Conservation (phyloP, 2,329 filamentous ascomycete genomes). For the Coniella lustricola region DNA sequence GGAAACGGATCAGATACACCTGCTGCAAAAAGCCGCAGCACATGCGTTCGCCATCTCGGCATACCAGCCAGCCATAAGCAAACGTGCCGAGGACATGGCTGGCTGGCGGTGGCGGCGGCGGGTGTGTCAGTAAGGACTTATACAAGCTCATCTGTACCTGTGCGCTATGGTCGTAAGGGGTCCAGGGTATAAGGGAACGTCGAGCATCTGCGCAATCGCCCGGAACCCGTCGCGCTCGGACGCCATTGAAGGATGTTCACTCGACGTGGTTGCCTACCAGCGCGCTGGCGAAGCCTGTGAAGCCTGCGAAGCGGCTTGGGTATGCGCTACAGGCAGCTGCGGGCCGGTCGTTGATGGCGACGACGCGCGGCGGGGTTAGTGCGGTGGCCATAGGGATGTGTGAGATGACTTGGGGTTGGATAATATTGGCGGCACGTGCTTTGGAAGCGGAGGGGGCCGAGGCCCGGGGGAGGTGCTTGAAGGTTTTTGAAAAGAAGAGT, state of each 20-base stretch:
- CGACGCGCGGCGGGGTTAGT: background rate
- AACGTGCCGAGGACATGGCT: background rate
- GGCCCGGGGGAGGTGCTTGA: background rate
- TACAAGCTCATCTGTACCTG: background rate
- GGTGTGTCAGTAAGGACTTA: no score
- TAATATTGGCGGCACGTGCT: slow-evolving; percentile 18
- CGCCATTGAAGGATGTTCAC: slow-evolving; percentile 36
- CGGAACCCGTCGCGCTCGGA: slow-evolving; percentile 37
- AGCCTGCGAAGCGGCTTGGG: slow-evolving; percentile 16
- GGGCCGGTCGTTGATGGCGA: slow-evolving; percentile 19
- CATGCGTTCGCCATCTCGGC: background rate
- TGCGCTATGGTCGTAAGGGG: slow-evolving; percentile 29
- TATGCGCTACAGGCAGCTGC: slow-evolving; percentile 8
- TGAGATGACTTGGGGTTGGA: slow-evolving; percentile 19
- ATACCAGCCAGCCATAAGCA: slow-evolving; percentile 1
- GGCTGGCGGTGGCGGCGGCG: no score
- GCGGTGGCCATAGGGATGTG: slow-evolving; percentile 17
- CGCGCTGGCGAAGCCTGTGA: slow-evolving; percentile 26
- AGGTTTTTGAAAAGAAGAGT: background rate
- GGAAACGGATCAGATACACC: background rate
- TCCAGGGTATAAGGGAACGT: slow-evolving; percentile 38
- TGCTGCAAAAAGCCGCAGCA: background rate
- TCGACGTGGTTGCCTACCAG: slow-evolving; percentile 36
- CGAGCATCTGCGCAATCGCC: slow-evolving; percentile 28
- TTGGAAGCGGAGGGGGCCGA: slow-evolving; percentile 15